Evolutionary conservation across 2,329 filamentous ascomycete genomes (phyloP), one percentile per base, ranked within the genome.

Genomic region (Stylonectria norvegica): DNA sequence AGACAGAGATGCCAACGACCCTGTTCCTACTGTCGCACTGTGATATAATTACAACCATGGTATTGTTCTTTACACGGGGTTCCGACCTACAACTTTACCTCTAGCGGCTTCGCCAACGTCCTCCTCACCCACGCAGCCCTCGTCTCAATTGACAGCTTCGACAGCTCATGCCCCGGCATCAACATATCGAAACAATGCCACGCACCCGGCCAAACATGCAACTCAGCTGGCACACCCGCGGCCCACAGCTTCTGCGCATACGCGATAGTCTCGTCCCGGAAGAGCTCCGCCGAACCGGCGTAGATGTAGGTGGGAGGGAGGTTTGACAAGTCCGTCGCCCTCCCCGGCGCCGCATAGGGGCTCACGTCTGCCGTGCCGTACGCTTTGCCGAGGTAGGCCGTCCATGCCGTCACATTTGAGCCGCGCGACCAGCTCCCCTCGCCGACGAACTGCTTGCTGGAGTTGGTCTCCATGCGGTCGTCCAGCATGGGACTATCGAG

Each of bases 401-500:
- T 50, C 70, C 70, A 74, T 4, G 60, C 69, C 4, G 62, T 67
- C 28, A 57, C 47, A 48, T 70, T 71, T 38, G 64, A 61, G 28
- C 56, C 59, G 5, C 50, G 49, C 2, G 50, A 56, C 67, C 69
- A 73, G 14, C 56, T 56, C 0, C 59, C 55, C 20, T 62, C 57
- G 4, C 52, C 50, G 17, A 60, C 58, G 34, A 65, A 60, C 11
- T 64, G 59, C 11, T 47, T 45, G n/a, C 57, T 55, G 4, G 61
- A 61, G 6, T 43, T 43, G n/a, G 44, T 54, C n/a, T 59, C 56
- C 29, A 58, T 63, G 33, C 62, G 53, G 43, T 73, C 67, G 48
- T 75, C 70, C 10, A 75, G 55, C 70, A 74, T 74, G 4, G 68
- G 70, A 34, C 68, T 68, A 32, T 69, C 56, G 9, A 74, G 60